Conservation (phyloP, 768 basidiomycete species). For the Candolleomyces eurysporus region DNA sequence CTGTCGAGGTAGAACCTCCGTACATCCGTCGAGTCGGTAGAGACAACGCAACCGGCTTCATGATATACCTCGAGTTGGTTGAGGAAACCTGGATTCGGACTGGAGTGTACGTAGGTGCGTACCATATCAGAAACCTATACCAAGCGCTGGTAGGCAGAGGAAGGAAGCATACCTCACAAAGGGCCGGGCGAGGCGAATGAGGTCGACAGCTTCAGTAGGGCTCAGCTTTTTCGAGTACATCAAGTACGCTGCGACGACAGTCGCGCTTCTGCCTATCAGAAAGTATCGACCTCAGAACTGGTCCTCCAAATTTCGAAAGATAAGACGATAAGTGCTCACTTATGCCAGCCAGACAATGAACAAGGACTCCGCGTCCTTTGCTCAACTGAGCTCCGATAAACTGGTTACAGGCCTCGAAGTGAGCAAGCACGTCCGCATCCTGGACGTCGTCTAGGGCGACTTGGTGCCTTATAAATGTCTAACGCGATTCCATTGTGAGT, state of each 20-base stretch:
- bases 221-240: conserved; percentile 70
- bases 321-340: conserved; percentile 49
- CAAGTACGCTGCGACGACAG: conserved; percentile 84
- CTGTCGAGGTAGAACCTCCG: conserved; percentile 85
- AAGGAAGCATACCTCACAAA: conserved; percentile 52
- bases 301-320: background rate
- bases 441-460: conserved; percentile 75
- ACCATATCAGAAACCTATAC: background rate
- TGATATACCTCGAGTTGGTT: conserved; percentile 81
- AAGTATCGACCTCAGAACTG: background rate
- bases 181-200: conserved; percentile 67
- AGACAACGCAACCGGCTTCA: conserved; percentile 65
- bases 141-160: background rate
- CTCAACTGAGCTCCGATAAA: conserved; percentile 81
- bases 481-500: background rate
- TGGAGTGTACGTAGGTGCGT: conserved; percentile 23
- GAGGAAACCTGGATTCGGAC: conserved; percentile 86
- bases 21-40: conserved; percentile 63
- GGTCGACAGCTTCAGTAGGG: conserved; percentile 59
- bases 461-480: conserved; percentile 82
- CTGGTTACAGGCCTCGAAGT: conserved; percentile 75
- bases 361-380: conserved; percentile 74
- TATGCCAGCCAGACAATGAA: conserved; percentile 90
- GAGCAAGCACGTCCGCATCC: conserved; percentile 74
- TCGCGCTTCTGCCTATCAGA: conserved; percentile 70